Percentiles rank a stretch among this genome's conserved stretches.
phyloP scores from a whole-genome alignment of 352 stramenopile species.

The Phytopythium vexans region DNA sequence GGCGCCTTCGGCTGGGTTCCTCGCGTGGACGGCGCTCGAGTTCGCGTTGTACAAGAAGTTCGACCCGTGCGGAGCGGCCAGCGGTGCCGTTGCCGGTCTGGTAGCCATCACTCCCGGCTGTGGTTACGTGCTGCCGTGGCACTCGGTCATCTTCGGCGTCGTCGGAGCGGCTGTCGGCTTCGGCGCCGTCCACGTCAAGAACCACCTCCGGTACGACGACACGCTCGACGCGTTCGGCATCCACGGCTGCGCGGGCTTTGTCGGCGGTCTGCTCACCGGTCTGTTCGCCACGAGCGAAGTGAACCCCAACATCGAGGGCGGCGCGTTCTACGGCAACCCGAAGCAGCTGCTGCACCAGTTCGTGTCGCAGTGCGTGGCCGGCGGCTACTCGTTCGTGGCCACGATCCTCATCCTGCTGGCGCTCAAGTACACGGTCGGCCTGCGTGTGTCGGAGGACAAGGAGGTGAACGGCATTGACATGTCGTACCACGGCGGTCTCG shows the following conservation, averaged over 20 bases:
- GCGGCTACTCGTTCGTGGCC: constrained; percentile 59
- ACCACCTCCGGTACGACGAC: constrained; percentile 71
- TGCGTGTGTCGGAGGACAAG: constrained; percentile 75
- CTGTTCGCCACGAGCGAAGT: constrained; percentile 62
- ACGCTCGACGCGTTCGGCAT: constrained; percentile 80
- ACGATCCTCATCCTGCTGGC: constrained; percentile 70
- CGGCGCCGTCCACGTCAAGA: constrained; percentile 56
- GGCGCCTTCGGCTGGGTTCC: constrained; percentile 51
- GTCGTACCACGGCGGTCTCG: constrained; percentile 68
- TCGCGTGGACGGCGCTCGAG: constrained; percentile 68
- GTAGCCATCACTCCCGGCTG: constrained; percentile 69
- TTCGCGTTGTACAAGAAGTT: constrained; percentile 47
- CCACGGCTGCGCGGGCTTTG: constrained; percentile 62
- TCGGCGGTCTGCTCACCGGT: constrained; percentile 60
- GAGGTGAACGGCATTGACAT: constrained; percentile 78
- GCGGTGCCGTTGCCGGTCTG: constrained; percentile 59
- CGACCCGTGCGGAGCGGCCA: constrained; percentile 60
- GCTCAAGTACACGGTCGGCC: constrained; percentile 65
- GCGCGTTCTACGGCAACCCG: constrained; percentile 48
- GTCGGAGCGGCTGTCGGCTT: constrained; percentile 55
- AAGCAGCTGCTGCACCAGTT: constrained; percentile 55
- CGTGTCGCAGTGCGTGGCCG: constrained; percentile 48
- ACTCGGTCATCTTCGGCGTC: constrained; percentile 67
- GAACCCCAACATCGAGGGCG: constrained; percentile 52
- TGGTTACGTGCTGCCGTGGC: constrained; percentile 70